These are phyloP conservation scores for Theobroma cacao DNA, from an alignment of 345 rosid species.

Conservation along the genomic window DNA sequence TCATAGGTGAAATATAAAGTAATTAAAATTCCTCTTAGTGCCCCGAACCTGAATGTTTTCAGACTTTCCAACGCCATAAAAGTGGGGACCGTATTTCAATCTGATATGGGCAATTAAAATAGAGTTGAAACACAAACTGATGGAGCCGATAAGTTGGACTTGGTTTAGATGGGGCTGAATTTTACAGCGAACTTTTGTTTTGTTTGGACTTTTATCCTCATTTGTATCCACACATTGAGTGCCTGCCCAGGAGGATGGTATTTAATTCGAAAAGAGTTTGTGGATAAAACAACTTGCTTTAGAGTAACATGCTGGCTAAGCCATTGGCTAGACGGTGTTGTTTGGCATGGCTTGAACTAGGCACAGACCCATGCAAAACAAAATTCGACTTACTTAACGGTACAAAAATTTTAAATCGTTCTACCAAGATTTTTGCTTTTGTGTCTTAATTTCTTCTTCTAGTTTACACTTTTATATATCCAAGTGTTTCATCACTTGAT, in stretches of 20 bases:
- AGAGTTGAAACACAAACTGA: neutral
- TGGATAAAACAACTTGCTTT: neutral
- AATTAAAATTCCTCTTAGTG: too few species aligned
- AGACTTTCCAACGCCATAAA: neutral
- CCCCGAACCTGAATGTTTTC: too few species aligned
- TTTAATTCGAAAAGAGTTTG: neutral
- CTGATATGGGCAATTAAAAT: neutral
- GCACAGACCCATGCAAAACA: neutral
- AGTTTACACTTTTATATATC: too few species aligned
- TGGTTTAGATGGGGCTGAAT: neutral
- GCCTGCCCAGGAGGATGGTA: neutral
- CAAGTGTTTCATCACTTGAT: too few species aligned
- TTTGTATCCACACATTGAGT: neutral
- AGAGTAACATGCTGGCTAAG: neutral
- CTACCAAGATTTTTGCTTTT: too few species aligned
- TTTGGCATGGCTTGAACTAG: neutral
- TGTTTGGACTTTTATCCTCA: neutral
- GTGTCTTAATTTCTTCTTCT: too few species aligned
- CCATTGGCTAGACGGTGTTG: neutral
- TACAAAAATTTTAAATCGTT: too few species aligned
- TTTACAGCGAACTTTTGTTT: neutral
- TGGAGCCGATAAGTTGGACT: conserved; percentile 8
- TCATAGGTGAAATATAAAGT: too few species aligned
- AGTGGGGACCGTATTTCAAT: neutral
- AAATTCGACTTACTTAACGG: neutral